Base-by-base conservation (phyloP, 257 asterid species). In the Vinca minor region DNA sequence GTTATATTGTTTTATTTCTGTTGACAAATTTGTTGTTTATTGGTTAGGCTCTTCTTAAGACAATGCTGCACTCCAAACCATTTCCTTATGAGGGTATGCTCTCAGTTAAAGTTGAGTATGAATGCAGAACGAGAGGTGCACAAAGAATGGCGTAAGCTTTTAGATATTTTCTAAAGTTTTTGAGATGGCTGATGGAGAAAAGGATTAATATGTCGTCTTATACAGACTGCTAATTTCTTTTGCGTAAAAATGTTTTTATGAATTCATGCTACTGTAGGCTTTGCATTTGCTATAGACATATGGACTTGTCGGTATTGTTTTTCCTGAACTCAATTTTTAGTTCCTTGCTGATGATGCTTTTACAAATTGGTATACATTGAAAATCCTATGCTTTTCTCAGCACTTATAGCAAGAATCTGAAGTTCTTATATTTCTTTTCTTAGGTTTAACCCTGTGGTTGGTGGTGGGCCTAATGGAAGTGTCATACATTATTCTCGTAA, bases 381-480 rank as follows among this genome's bases (percentile, higher is more conserved):
- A n/a, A 10, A 7, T 32, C 31, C 10, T 29, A 29, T 55, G 39
- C 39, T 55, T 52, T 21, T 26, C 36, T 45, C 13, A 15, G 36
- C 59, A 15, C 50, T 47, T 65, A 8, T n/a, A 57, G 56, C 46
- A 28, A 67, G 54, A 61, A 50, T 56, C 31, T 53, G 45, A 55
- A 55, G 53, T 60, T 70, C n/a, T n/a, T 38, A 42, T 75, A 56
- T 71, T 47, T 29, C 58, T 57, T 45, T 71, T 74, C 48, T 39
- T 84, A 92, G 98, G 78, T 92, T 89, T 73, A 92, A 89, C 78
- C 98, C 98, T 65, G 98, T 92, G 67, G 97, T 92, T 67, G 98
- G 98, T 69, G 98, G 98, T 20, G 98, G 98, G 57, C 83, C 78
- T 47, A 89, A 92, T 79, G 97, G 89, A 45, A 81, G 95, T 72